Percentiles rank a stretch among this genome's conserved stretches.
These are phyloP conservation scores for Trypanosoma lewisi DNA, from an alignment of 208 protist genomes.

Conservation along the genomic window DNA sequence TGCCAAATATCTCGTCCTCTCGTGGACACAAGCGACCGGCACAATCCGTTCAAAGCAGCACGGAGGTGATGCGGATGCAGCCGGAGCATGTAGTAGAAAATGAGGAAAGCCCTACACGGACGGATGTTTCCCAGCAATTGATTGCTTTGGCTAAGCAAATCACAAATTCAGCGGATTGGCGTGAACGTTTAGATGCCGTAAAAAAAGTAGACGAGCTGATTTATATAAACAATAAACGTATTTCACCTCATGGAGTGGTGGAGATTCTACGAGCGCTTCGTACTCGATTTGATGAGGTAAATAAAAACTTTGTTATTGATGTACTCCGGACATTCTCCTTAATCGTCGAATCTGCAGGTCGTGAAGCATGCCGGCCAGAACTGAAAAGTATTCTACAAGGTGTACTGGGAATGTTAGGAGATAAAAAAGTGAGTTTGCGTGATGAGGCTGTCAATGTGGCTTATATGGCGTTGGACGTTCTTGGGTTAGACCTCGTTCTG, in stretches of 20 bases:
- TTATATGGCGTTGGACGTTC: slow-evolving; percentile 45
- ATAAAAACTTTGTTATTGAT: slow-evolving; percentile 88
- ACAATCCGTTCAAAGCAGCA: too few relatives aligned
- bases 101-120: slow-evolving; percentile 14
- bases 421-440: slow-evolving; percentile 75
- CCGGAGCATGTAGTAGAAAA: slow-evolving; percentile 2
- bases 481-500: slow-evolving; percentile 68
- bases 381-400: slow-evolving; percentile 57
- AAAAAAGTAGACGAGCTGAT: slow-evolving; percentile 63
- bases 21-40: background rate
- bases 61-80: too few relatives aligned
- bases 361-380: slow-evolving; percentile 37
- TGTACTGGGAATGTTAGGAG: slow-evolving; percentile 71
- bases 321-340: slow-evolving; percentile 66
- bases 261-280: slow-evolving; percentile 61
- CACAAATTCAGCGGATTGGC: slow-evolving; percentile 63
- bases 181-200: slow-evolving; percentile 64
- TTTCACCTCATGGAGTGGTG: slow-evolving; percentile 35
- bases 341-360: slow-evolving; percentile 51
- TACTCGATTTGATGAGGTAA: slow-evolving; percentile 75
- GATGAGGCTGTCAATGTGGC: slow-evolving; percentile 71
- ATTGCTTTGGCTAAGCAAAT: slow-evolving; percentile 40
- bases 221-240: slow-evolving; percentile 27
- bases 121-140: slow-evolving; percentile 22
- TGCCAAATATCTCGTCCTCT: background rate